Conservation (phyloP, 441 rosid species). For the Manihot esculenta region DNA sequence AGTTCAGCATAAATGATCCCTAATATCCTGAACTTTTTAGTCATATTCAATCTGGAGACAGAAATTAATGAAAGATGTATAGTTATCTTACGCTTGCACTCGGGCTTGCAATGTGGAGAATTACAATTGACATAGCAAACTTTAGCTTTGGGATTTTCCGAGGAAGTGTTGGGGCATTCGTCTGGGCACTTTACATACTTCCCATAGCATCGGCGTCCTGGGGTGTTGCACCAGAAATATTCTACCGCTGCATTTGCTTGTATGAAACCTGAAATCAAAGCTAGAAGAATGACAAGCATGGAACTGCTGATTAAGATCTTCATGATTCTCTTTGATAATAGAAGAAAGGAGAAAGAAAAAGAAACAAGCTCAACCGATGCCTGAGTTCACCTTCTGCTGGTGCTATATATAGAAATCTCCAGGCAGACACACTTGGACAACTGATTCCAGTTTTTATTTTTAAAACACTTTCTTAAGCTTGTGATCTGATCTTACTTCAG, state of each 20-base stretch:
- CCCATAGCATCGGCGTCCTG: slow-evolving; percentile 22
- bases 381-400: background rate
- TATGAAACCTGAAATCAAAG: slow-evolving; percentile 17
- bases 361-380: background rate
- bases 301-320: slow-evolving; percentile 5
- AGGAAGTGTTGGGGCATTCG: slow-evolving; percentile 29
- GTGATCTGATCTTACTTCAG: background rate
- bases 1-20: too few relatives aligned
- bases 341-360: background rate
- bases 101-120: slow-evolving; percentile 25
- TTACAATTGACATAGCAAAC: slow-evolving; percentile 35
- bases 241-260: slow-evolving; percentile 20
- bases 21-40: too few relatives aligned
- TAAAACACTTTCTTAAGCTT: background rate
- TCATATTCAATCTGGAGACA: background rate
- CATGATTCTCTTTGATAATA: background rate
- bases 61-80: background rate
- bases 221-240: background rate
- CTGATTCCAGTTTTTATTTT: background rate
- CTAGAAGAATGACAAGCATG: slow-evolving; percentile 1
- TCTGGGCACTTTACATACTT: slow-evolving; percentile 24
- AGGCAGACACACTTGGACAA: background rate
- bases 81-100: slow-evolving; percentile 28
- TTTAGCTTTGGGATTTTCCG: slow-evolving; percentile 17
- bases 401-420: slow-evolving; percentile 7